These are phyloP conservation scores for Termitomyces sp. DNA, from an alignment of 768 basidiomycete genomes.

Conservation along the genomic window DNA sequence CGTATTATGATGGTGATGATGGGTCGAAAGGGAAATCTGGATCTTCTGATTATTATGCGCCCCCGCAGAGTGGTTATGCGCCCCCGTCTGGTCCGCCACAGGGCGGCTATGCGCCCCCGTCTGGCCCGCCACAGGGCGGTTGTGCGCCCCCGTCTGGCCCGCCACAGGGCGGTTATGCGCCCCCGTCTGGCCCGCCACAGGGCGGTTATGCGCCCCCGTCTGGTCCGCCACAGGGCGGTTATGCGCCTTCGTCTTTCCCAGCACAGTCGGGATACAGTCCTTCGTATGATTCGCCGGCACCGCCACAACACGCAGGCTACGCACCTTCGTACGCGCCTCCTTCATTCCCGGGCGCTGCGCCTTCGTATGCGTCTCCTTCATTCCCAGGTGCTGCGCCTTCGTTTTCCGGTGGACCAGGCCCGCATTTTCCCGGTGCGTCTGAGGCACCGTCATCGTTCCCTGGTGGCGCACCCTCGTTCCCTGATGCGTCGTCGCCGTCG, in stretches of 20 bases:
- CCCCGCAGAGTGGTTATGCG: constrained; percentile 18
- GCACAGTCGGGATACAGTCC: constrained; percentile 12
- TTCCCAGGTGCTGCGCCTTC: constrained; percentile 23
- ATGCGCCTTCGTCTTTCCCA: constrained; percentile 17
- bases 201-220: constrained; percentile 19
- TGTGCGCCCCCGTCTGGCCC: constrained; percentile 12
- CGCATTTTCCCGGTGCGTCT: constrained; percentile 23
- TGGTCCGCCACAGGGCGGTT: constrained; percentile 14
- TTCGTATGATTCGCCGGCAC: constrained; percentile 8
- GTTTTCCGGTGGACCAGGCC: constrained; percentile 14
- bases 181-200: constrained; percentile 9
- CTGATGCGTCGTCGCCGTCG: constrained; percentile 5
- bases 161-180: too few relatives aligned
- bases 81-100: constrained; percentile 16
- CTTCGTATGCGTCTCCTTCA: constrained; percentile 18
- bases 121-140: background rate
- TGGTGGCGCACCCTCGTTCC: constrained; percentile 18
- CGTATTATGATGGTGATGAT: constrained; percentile 20
- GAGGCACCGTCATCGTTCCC: constrained; percentile 13
- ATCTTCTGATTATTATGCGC: constrained; percentile 18
- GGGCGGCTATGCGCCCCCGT: constrained; percentile 16
- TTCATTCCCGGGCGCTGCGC: constrained; percentile 25
- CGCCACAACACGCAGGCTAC: constrained; percentile 22
- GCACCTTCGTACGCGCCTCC: constrained; percentile 20
- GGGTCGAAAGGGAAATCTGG: background rate